Evolutionary conservation across 495 filamentous ascomycete species (phyloP).

Genomic region (Penicillium dipodomyicola): DNA sequence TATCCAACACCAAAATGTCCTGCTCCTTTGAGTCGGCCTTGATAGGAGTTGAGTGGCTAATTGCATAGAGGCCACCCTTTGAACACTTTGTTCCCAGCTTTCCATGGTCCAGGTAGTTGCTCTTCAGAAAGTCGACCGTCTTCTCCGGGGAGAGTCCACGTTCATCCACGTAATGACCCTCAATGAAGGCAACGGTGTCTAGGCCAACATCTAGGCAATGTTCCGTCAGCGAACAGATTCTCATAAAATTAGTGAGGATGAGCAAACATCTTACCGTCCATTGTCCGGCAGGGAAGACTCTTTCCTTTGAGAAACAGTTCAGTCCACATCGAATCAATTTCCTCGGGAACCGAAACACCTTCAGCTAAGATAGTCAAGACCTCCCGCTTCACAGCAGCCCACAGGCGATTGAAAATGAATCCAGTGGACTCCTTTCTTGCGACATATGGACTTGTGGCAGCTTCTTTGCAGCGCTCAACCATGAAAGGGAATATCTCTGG

Average conservation of each 20-base stretch:
- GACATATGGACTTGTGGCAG: constrained; percentile 39
- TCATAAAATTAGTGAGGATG: background rate
- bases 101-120: constrained; percentile 41
- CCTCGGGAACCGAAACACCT: constrained; percentile 42
- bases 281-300: constrained; percentile 28
- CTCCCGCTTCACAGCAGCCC: constrained; percentile 55
- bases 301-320: constrained; percentile 38
- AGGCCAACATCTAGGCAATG: constrained; percentile 42
- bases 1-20: constrained; percentile 26
- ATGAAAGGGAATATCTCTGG: constrained; percentile 44
- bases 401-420: constrained; percentile 53
- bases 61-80: constrained; percentile 31
- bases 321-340: constrained; percentile 44
- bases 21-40: constrained; percentile 1
- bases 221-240: background rate
- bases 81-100: constrained; percentile 30
- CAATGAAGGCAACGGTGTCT: constrained; percentile 50
- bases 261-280: constrained; percentile 29
- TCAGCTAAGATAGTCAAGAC: constrained; percentile 45
- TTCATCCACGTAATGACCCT: constrained; percentile 44
- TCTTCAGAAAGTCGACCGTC: constrained; percentile 40
- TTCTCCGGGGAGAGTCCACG: constrained; percentile 35
- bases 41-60: background rate
- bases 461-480: constrained; percentile 35
- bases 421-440: constrained; percentile 47